phyloP scores from a whole-genome alignment of 1,284 basidiomycete species.

The Marasmius sp. region DNA sequence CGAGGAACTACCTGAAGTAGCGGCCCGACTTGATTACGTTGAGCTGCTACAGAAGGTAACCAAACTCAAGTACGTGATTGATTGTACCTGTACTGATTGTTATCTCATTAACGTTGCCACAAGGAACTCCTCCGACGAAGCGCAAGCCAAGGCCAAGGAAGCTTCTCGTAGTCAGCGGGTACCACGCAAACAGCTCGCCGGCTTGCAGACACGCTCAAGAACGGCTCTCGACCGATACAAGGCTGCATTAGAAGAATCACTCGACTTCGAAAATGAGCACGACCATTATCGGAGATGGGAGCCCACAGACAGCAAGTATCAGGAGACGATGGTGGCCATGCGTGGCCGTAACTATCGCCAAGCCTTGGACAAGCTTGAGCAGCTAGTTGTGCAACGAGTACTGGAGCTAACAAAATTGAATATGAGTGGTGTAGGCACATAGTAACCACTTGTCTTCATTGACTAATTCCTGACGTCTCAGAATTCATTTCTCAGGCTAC shows the following conservation, averaged over 20 bases:
- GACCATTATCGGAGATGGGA: constrained; percentile 13
- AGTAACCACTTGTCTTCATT: no score
- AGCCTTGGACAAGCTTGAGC: constrained; percentile 20
- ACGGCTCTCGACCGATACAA: no score
- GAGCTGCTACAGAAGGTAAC: constrained; percentile 12
- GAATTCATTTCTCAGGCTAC: no score
- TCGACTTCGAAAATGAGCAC: background rate
- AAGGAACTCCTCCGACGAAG: no score
- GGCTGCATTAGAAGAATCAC: no score
- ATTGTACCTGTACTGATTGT: no score
- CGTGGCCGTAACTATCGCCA: constrained; percentile 14
- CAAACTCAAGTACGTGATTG: constrained; percentile 11
- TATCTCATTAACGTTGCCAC: no score
- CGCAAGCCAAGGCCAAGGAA: no score
- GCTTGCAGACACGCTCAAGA: no score
- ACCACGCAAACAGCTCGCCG: no score
- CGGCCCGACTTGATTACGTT: constrained; percentile 17
- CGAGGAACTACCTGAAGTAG: constrained; percentile 8
- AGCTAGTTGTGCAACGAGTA: constrained; percentile 21
- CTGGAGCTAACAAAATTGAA: constrained; percentile 19
- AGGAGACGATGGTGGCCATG: background rate
- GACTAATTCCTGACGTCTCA: no score
- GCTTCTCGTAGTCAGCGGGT: no score
- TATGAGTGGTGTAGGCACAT: background rate
- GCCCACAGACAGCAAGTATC: constrained; percentile 7